phyloP scores from a whole-genome alignment of 805 yeast species.

The Schizosaccharomyces osmophilus region DNA sequence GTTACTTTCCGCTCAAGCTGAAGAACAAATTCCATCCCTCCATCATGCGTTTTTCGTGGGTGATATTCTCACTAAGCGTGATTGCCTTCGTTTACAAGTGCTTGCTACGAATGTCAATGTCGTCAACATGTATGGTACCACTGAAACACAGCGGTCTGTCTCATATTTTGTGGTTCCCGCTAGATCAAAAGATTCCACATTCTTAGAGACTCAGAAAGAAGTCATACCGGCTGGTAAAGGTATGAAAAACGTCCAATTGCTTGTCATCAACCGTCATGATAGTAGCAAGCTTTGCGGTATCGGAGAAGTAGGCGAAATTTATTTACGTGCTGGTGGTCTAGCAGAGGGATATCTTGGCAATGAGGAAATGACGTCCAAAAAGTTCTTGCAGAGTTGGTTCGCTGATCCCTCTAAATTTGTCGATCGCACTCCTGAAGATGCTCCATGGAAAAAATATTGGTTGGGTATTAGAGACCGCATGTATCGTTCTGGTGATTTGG shows the following conservation, averaged over 20 bases:
- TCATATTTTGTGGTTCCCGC: conserved; percentile 77
- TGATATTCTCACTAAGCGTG: conserved; percentile 89
- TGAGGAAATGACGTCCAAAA: conserved; percentile 68
- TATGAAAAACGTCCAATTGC: conserved; percentile 79
- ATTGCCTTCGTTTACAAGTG: conserved; percentile 76
- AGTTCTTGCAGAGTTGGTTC: conserved; percentile 83
- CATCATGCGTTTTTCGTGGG: conserved; percentile 98
- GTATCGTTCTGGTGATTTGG: conserved; percentile 92
- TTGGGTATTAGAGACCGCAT: conserved; percentile 85
- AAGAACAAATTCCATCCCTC: conserved; percentile 55
- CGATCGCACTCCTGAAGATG: conserved; percentile 21
- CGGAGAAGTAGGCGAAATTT: conserved; percentile 96
- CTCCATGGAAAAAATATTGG: conserved; percentile 60
- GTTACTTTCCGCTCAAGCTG: conserved; percentile 80
- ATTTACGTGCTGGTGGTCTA: conserved; percentile 92
- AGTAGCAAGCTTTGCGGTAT: conserved; percentile 83
- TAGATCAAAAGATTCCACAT: conserved; percentile 38
- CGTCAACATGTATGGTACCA: conserved; percentile 97
- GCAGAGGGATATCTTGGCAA: conserved; percentile 89
- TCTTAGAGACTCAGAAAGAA: conserved; percentile 67
- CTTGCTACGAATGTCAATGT: conserved; percentile 73
- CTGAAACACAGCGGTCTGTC: conserved; percentile 96
- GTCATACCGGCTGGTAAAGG: conserved; percentile 97
- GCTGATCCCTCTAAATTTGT: conserved; percentile 18
- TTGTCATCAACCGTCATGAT: conserved; percentile 80